phyloP scores from a whole-genome alignment of 768 basidiomycete species.

The Tricholoma saponaceum region DNA sequence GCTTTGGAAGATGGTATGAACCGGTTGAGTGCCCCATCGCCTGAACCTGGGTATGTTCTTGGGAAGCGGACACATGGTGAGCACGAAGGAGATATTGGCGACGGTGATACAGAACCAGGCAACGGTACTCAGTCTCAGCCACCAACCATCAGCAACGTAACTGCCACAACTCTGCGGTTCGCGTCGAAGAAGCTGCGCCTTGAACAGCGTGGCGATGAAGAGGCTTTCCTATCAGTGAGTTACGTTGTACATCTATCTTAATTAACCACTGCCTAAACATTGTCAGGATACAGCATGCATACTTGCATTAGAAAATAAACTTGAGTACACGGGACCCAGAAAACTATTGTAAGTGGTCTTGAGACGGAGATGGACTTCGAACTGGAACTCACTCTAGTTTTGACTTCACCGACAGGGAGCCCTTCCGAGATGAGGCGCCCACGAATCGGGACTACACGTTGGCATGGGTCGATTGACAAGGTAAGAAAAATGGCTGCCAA shows the following conservation, averaged over 20 bases:
- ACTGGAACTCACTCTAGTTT: not conserved
- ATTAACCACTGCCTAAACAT: no score
- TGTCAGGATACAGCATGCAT: not conserved
- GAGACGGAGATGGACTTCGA: not conserved
- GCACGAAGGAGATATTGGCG: no score
- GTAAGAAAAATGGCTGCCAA: not conserved
- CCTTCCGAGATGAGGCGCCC: not conserved
- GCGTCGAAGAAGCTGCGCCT: not conserved
- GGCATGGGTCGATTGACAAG: not conserved
- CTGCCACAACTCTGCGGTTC: not conserved
- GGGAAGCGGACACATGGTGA: not conserved
- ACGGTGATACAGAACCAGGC: not conserved
- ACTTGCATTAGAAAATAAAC: not conserved
- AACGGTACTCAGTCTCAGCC: not conserved
- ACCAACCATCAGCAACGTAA: not conserved
- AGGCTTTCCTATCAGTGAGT: not conserved
- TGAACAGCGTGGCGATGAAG: not conserved
- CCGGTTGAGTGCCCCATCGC: not conserved
- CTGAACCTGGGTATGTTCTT: not conserved
- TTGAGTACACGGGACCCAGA: not conserved
- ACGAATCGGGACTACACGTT: not conserved
- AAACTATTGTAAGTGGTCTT: not conserved
- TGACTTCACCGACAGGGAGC: not conserved
- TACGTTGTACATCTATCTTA: no score
- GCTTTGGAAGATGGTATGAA: not conserved